phyloP scores from a whole-genome alignment of 768 basidiomycete species.

The Lepiota venenata region DNA sequence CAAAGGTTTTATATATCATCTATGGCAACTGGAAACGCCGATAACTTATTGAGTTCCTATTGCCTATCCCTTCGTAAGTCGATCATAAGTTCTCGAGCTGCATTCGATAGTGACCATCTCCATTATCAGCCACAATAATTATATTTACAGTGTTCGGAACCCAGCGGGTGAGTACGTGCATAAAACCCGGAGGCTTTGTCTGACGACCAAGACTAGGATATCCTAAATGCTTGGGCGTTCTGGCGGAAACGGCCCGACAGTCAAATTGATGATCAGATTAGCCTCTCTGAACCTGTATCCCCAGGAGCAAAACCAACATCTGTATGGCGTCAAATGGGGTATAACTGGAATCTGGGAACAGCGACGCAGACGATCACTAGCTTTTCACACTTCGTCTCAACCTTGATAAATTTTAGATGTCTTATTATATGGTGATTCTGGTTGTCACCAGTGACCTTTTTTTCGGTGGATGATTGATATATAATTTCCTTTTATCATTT shows the following conservation, averaged over 20 bases:
- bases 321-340: background rate
- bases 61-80: slow-evolving; percentile 4
- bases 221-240: slow-evolving; percentile 5
- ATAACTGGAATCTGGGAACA: slow-evolving; percentile 4
- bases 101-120: background rate
- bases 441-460: too few species aligned
- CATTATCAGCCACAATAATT: background rate
- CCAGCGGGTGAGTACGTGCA: background rate
- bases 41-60: background rate
- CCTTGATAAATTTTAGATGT: too few species aligned
- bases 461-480: too few species aligned
- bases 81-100: background rate
- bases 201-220: slow-evolving; percentile 1
- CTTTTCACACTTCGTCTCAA: too few species aligned
- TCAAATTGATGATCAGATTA: background rate
- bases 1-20: slow-evolving; percentile 2
- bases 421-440: too few species aligned
- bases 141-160: slow-evolving; percentile 3
- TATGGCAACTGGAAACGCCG: background rate
- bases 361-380: background rate
- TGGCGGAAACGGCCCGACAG: background rate
- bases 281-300: background rate
- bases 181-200: too few species aligned
- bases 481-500: too few species aligned
- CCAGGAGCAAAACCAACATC: background rate